A percentile compares a stretch with the other conserved stretches of the same genome.
phyloP scores from a whole-genome alignment of 2,329 filamentous ascomycete genomes.

The Neofusicoccum sp. region DNA sequence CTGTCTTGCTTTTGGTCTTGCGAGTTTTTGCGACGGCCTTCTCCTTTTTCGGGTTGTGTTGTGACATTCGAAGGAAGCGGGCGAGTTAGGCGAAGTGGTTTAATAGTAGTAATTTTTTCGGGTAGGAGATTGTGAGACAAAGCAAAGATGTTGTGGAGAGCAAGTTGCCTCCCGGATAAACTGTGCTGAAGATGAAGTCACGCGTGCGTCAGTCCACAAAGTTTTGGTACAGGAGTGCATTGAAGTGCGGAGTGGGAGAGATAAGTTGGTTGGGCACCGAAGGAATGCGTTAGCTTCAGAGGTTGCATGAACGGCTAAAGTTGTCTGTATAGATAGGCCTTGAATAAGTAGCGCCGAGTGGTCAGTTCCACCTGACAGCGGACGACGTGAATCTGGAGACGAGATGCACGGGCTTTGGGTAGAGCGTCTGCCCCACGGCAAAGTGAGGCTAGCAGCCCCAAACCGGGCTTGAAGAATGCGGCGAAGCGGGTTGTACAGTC shows the following conservation, averaged over 20 bases:
- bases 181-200: not conserved
- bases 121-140: conserved; percentile 1
- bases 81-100: not conserved
- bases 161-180: not conserved
- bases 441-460: not conserved
- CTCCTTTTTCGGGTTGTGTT: not conserved
- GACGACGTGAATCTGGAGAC: conserved; percentile 1
- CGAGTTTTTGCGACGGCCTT: not conserved
- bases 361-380: not conserved
- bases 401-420: conserved; percentile 10
- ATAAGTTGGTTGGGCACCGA: too few relatives aligned
- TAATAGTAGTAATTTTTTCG: conserved; percentile 8
- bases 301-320: too few relatives aligned
- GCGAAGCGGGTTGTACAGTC: not conserved
- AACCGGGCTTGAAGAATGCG: conserved; percentile 1
- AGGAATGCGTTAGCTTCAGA: too few relatives aligned
- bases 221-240: not conserved
- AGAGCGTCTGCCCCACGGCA: not conserved
- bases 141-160: not conserved
- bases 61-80: not conserved
- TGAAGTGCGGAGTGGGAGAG: too few relatives aligned
- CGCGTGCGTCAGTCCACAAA: not conserved
- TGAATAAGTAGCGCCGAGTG: not conserved
- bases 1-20: not conserved
- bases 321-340: not conserved